Base-by-base conservation (phyloP, 345 rosid genomes). In the Eucalyptus victrix region DNA sequence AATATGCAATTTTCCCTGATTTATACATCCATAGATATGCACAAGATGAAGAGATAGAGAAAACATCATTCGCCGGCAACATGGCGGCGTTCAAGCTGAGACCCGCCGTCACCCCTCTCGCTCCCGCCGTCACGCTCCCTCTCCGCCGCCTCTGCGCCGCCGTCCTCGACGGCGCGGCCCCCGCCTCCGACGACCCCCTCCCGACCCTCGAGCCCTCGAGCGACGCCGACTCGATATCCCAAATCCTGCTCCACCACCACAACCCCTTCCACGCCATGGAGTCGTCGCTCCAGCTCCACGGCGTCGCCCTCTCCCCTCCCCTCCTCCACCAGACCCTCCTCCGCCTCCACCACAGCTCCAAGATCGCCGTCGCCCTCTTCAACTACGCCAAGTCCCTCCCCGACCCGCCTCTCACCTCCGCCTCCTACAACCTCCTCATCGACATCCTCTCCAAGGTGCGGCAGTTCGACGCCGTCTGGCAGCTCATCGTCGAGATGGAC, bases 201-300 rank as follows among this genome's bases (percentile, higher is more conserved):
- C 99, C 97, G 12, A 76, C 89, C 15, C 92, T 96, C 32, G 90
- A 95, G 88, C 94, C 96, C 0, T 95, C 97, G 30, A 87, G 91
- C 7, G 98, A 96, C 67, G 99, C 99, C 11, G 98, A 97, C 17
- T 83, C 91, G 54, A 91, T 96, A 34, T 93, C 98, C 19, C 94
- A 96, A 86, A 86, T 97, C 89, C 94, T 97, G 16, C 93, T 95
- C 88, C 90, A 93, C 50, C 96, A 96, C 69, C 97, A 97, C 95
- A 97, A 97, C 88, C 99, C 99, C 12, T 97, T 94, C 91, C 99
- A 97, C 90, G 91, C 91, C 85, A 92, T 94, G 95, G 99, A 97
- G 90, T 95, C 98, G 4, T 93, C 96, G 80, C 94, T 95, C 86
- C 99, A 97, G 87, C 96, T 96, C 89, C 91, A 95, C 56, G 99